These are phyloP conservation scores for Panicum miliaceum DNA, from an alignment of 176 grass and related monocot genomes.

Conservation along the genomic window DNA sequence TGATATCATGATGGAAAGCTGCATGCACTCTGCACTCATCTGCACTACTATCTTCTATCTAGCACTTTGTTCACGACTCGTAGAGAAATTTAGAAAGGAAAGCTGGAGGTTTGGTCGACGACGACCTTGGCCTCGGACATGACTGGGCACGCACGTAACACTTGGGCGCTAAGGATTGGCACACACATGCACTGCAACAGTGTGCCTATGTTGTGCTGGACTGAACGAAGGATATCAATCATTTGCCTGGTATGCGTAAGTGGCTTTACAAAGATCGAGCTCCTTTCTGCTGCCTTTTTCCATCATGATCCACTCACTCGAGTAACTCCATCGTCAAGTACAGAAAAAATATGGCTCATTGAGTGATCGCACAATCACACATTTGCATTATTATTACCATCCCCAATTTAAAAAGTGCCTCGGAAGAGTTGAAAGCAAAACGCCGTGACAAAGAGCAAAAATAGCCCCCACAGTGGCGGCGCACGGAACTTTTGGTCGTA, in stretches of 20 bases:
- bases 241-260: neutral
- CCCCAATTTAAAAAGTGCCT: neutral
- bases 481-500: neutral
- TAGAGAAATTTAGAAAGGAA: neutral
- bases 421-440: neutral
- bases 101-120: neutral
- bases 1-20: neutral
- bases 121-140: neutral
- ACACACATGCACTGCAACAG: neutral
- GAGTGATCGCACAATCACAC: neutral
- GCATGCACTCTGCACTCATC: neutral
- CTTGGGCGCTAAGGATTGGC: constrained; percentile 29
- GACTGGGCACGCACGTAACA: neutral
- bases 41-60: too few species aligned
- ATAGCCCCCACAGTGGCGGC: neutral
- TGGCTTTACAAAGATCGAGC: neutral
- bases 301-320: neutral
- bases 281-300: neutral
- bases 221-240: neutral
- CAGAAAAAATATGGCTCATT: neutral
- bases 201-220: neutral
- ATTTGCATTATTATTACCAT: neutral
- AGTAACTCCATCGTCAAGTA: neutral
- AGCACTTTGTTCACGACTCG: neutral
- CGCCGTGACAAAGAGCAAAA: neutral